These are phyloP conservation scores for Arthrobotrys entomopaga DNA, from an alignment of 2,329 filamentous ascomycete species.

Conservation along the genomic window DNA sequence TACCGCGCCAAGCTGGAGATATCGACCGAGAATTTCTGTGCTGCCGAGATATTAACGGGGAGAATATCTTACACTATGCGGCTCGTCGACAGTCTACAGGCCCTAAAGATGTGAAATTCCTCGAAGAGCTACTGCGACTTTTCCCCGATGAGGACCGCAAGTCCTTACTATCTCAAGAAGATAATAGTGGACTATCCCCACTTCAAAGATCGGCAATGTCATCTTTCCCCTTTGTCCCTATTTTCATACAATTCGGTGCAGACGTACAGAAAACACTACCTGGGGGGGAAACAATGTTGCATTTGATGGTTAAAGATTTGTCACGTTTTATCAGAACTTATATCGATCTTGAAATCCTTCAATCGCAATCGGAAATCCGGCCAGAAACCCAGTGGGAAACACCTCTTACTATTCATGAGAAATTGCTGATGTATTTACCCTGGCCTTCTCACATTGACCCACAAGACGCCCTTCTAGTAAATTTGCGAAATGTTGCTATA, in stretches of 20 bases:
- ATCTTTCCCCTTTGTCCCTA: no score
- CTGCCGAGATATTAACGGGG: background rate
- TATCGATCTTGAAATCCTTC: background rate
- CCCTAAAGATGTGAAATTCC: background rate
- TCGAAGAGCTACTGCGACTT: background rate
- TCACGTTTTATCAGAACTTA: background rate
- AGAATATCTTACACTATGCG: conserved; percentile 3
- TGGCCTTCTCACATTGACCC: background rate
- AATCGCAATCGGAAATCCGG: background rate
- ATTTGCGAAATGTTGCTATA: background rate
- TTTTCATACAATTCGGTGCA: background rate
- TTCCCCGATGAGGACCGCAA: background rate
- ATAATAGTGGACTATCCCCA: background rate
- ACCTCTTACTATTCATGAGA: background rate
- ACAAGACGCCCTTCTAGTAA: background rate
- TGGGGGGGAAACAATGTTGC: background rate
- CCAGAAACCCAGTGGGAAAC: background rate
- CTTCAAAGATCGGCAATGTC: background rate
- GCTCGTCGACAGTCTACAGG: background rate
- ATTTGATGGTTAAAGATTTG: background rate
- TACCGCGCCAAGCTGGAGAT: background rate
- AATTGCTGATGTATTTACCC: background rate
- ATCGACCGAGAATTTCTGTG: background rate
- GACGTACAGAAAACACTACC: background rate
- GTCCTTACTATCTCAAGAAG: background rate